A percentile compares a stretch with the other conserved stretches of the same genome.
Conservation (phyloP, 345 rosid genomes). For the Eutrema japonicum region DNA sequence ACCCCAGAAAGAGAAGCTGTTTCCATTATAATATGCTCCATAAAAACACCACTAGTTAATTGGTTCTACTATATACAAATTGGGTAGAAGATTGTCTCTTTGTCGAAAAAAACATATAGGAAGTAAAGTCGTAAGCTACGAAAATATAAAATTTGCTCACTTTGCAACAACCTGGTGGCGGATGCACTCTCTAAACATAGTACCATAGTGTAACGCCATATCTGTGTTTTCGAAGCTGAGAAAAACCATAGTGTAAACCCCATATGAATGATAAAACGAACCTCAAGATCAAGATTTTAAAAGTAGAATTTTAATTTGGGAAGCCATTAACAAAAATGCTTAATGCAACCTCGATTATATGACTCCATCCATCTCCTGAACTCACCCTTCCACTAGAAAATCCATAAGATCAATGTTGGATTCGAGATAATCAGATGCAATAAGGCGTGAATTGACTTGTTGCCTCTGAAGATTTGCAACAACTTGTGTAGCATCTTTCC, state of each 20-base stretch:
- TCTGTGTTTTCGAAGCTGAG: constrained; percentile 77
- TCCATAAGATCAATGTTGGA: constrained; percentile 87
- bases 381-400: constrained; percentile 75
- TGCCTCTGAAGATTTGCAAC: constrained; percentile 98
- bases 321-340: not conserved
- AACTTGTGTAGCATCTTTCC: constrained; percentile 97
- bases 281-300: constrained; percentile 2
- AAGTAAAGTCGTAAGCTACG: not conserved
- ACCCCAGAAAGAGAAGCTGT: constrained; percentile 8
- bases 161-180: constrained; percentile 94
- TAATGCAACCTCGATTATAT: not conserved
- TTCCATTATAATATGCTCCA: constrained; percentile 12
- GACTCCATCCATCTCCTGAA: constrained; percentile 10
- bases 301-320: not conserved
- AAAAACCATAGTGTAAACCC: constrained; percentile 32
- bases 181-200: constrained; percentile 97
- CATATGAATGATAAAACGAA: constrained; percentile 12
- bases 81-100: not conserved
- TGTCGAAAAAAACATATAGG: not conserved
- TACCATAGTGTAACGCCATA: constrained; percentile 97
- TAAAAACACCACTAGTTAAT: not conserved
- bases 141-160: constrained; percentile 49
- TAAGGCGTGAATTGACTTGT: constrained; percentile 85
- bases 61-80: not conserved
- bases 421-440: constrained; percentile 89